A percentile compares a stretch with the other conserved stretches of the same genome.
Evolutionary conservation across 495 filamentous ascomycete genomes (phyloP).

Genomic region (Aspergillus asperescens): DNA sequence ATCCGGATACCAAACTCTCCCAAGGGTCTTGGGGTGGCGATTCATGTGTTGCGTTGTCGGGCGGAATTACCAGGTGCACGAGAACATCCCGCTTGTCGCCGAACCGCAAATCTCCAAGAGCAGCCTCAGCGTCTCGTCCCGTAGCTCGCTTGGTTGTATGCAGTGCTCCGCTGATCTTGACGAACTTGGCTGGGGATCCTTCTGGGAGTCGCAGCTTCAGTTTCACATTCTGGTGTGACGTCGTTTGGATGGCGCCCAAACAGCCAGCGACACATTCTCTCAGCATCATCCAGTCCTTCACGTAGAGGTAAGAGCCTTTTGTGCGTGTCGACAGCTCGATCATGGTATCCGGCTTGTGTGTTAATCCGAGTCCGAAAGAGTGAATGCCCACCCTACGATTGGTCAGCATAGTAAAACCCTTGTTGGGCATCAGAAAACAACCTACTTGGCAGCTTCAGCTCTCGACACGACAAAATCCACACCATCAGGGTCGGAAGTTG

Average conservation of each 20-base stretch:
- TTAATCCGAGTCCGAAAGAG: constrained; percentile 92
- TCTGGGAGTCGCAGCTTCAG: constrained; percentile 92
- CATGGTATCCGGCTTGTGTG: constrained; percentile 98
- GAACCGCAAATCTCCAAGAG: constrained; percentile 88
- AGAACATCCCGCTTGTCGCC: constrained; percentile 97
- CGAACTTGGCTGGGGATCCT: constrained; percentile 94
- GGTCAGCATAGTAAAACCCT: constrained; percentile 22
- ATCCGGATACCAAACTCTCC: constrained; percentile 92
- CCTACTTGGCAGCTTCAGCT: constrained; percentile 95
- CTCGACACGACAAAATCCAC: constrained; percentile 98
- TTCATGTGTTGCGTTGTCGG: constrained; percentile 82
- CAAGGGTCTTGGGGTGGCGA: constrained; percentile 87
- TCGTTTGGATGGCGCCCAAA: constrained; percentile 85
- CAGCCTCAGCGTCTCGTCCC: constrained; percentile 89
- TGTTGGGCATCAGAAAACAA: neutral
- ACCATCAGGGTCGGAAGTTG: constrained; percentile 92
- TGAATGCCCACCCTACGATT: constrained; percentile 78
- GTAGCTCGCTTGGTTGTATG: constrained; percentile 98
- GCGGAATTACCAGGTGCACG: constrained; percentile 88
- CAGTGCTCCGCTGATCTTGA: constrained; percentile 95
- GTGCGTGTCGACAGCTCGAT: constrained; percentile 94
- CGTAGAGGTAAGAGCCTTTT: constrained; percentile 95
- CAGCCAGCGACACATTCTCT: constrained; percentile 95
- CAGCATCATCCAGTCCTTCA: constrained; percentile 99
- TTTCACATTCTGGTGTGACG: constrained; percentile 98